Evolutionary conservation across 2,329 filamentous ascomycete genomes (phyloP).

Genomic region (Whalleya microplaca): DNA sequence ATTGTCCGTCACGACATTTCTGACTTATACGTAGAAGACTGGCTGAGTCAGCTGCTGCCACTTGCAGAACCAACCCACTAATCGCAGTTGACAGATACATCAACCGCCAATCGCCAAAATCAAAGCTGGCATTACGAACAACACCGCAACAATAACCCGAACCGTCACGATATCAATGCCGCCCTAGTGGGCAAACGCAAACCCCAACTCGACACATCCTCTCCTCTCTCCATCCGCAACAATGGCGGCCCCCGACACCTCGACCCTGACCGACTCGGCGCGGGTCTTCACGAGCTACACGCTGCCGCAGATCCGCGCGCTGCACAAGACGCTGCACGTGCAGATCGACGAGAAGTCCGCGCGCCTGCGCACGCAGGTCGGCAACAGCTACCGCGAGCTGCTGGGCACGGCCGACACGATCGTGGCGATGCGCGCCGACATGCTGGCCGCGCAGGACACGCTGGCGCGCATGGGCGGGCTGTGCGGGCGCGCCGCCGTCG

Average conservation of each 20-base stretch:
- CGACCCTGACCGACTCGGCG: slow-evolving; percentile 52
- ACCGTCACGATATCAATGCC: background rate
- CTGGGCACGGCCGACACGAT: slow-evolving; percentile 94
- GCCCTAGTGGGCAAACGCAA: no score
- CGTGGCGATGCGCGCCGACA: slow-evolving; percentile 81
- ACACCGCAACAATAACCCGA: background rate
- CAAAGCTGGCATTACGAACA: background rate
- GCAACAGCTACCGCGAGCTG: slow-evolving; percentile 79
- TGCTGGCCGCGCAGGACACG: slow-evolving; percentile 72
- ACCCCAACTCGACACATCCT: background rate
- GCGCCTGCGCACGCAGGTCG: slow-evolving; percentile 66
- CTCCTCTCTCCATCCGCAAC: background rate
- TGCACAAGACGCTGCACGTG: slow-evolving; percentile 62
- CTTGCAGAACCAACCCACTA: background rate
- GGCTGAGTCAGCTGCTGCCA: background rate
- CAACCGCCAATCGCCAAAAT: background rate
- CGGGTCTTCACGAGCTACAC: slow-evolving; percentile 61
- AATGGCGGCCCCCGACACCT: slow-evolving; percentile 49
- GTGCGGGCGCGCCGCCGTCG: slow-evolving; percentile 75
- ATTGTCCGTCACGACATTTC: background rate
- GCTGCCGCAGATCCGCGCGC: slow-evolving; percentile 65
- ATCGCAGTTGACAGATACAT: background rate
- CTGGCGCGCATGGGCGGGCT: slow-evolving; percentile 73
- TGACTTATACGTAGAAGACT: background rate
- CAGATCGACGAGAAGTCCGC: slow-evolving; percentile 65